Base-by-base conservation (phyloP, 2,329 filamentous ascomycete species). In the Coniochaeta sp. region DNA sequence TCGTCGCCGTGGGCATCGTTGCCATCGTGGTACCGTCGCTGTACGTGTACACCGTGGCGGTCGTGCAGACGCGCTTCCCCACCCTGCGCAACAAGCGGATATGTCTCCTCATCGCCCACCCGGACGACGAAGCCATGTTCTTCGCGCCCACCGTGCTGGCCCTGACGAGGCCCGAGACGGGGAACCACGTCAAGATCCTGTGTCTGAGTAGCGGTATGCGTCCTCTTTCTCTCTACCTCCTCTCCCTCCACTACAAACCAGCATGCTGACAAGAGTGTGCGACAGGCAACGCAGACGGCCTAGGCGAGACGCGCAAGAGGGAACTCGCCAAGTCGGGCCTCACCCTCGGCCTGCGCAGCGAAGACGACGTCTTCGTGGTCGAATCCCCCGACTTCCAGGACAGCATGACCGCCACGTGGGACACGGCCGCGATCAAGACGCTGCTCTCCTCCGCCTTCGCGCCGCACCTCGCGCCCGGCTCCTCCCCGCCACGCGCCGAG, bases 91-190 rank as follows among this genome's bases (percentile, higher is more conserved):
- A 89, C 73, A 95, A 95, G 77, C 84, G 89, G 63, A 90, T 99
- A 64, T 87, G 89, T 66, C 80, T 99, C 51, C 77, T 99, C 51
- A 97, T 99, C 63, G 94, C 94, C 20, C 94, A 99, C 71, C 94
- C 94, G 0, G 94, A 99, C 70, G 94, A 99, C 64, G 94, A 99
- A 74, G 94, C 92, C 68, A 99, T 99, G 94, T 99, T 99, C 77
- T 99, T 99, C 71, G 84, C 91, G 56, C 94, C 94, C 0, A 88
- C 90, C 1, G 77, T 97, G 13, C 78, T 95, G 60, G 84, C 88
- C n/a, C 79, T 99, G 53, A 92, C 91, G 16, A 77, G 81, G 13
- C 89, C 90, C 4, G 82, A 85, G 53, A 77, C 86, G 18, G 87
- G 89, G 4, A 97, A 99, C 70, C 90, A 95, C 65, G 79, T 99